Evolutionary conservation across 768 basidiomycete species (phyloP).

Genomic region (Auricularia auricula-judae): DNA sequence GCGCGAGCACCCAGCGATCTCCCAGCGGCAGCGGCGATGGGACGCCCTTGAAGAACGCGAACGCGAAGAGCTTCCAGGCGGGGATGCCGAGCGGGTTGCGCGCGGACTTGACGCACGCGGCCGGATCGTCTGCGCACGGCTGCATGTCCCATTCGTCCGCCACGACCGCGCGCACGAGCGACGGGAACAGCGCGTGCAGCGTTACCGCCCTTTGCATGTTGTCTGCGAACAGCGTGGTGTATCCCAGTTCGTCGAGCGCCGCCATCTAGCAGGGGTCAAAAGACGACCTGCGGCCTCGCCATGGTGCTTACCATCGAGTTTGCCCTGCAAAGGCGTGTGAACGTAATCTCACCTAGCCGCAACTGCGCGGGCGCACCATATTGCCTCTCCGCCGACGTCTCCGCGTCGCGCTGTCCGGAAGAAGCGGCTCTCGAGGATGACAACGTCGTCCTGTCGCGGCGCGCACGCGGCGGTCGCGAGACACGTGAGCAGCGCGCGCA

Average conservation of each 20-base stretch:
- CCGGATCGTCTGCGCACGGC: neutral
- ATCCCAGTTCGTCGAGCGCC: slow-evolving; percentile 4
- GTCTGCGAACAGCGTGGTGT: slow-evolving; percentile 1
- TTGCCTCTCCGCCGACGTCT: neutral
- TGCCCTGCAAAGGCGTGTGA: neutral
- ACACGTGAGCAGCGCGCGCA: neutral
- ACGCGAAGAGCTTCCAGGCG: slow-evolving; percentile 3
- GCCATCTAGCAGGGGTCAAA: neutral
- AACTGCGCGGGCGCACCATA: neutral
- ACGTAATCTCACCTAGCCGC: neutral
- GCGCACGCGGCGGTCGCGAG: neutral
- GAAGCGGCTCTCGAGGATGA: neutral
- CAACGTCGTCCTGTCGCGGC: neutral
- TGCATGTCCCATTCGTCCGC: neutral
- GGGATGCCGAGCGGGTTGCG: neutral
- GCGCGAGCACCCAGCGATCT: slow-evolving; percentile 1
- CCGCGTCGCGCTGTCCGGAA: neutral
- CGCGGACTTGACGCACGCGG: slow-evolving; percentile 2
- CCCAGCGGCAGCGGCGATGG: neutral
- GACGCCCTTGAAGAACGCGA: neutral
- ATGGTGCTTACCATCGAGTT: neutral
- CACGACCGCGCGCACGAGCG: slow-evolving; percentile 1
- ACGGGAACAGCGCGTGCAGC: neutral
- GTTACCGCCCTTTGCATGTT: neutral
- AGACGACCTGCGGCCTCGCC: neutral